Evolutionary conservation across 768 basidiomycete species (phyloP).

Genomic region (Crucibulum laeve): DNA sequence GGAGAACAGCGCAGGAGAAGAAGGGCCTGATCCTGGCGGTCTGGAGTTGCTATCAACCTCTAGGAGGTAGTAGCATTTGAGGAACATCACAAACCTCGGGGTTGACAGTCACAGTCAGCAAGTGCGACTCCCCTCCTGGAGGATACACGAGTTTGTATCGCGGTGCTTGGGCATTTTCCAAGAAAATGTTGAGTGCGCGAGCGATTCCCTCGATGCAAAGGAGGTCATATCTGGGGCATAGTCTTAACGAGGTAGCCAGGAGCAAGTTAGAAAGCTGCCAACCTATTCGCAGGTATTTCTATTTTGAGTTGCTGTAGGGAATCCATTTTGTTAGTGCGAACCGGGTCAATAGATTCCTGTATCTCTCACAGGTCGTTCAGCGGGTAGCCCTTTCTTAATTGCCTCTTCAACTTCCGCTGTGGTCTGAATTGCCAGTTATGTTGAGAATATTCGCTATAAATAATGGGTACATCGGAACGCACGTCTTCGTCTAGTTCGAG

Average conservation of each 20-base stretch:
- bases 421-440: constrained; percentile 46
- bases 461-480: constrained; percentile 21
- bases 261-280: constrained; percentile 5
- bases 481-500: constrained; percentile 98
- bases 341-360: too few species aligned
- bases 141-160: constrained; percentile 73
- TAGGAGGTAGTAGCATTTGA: too few species aligned
- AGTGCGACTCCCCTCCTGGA: constrained; percentile 55
- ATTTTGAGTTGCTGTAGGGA: constrained; percentile 87
- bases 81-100: constrained; percentile 59
- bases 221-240: constrained; percentile 78
- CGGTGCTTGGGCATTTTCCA: constrained; percentile 64
- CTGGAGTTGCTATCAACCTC: constrained; percentile 31
- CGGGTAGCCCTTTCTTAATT: constrained; percentile 78
- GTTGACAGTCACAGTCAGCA: constrained; percentile 65
- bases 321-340: too few species aligned
- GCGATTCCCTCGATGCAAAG: constrained; percentile 96
- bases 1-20: constrained; percentile 88
- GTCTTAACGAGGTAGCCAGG: constrained; percentile 6
- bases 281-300: constrained; percentile 98
- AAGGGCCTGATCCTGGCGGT: constrained; percentile 81
- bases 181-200: constrained; percentile 78
- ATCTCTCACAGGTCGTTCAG: constrained; percentile 73
- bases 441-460: constrained; percentile 4
- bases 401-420: constrained; percentile 82